Evolutionary conservation across 2,329 filamentous ascomycete species (phyloP), one percentile per base, ranked within the genome.

Genomic region (Leptographium radiaticola): DNA sequence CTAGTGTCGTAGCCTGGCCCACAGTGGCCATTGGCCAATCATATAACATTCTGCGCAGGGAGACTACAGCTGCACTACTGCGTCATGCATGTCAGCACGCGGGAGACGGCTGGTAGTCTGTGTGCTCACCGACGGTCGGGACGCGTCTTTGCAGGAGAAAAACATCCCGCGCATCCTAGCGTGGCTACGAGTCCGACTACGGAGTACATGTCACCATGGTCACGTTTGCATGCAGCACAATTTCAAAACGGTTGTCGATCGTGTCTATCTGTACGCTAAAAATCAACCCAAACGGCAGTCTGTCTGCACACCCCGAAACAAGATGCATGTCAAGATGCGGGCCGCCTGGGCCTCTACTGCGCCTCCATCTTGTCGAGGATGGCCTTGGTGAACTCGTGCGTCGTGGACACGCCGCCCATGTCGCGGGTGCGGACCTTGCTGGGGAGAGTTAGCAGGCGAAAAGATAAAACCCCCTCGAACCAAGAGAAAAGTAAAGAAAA

Each of bases 301-400:
- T 11, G 25, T 47, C 44, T 34, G 30, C 25, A 34, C 31, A 15
- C 31, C 44, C 13, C 44, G 15, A 34, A 33, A 47, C 43, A 36
- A 36, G 45, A 13, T 33, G 13, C 30, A 48, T n/a, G 45, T n/a
- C 45, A 36, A 9, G 45, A 18, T 20, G 9, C 30, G 12, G 31
- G 16, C 15, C 31, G 15, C 4, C 46, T 3, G 16, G n/a, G 25
- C 31, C 13, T n/a, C 30, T 51, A 51, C 50, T 52, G 42, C 33
- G 50, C 42, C 77, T 97, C 91, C 89, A 98, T 95, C 80, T 93
- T 88, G 76, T 90, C 82, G 67, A 98, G 79, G 67, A 98, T 87
- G 64, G 93, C 90, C 65, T 85, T 80, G 65, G 93, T 97, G 76
- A 97, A 98, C 71, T 97, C 84, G 73, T 96, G 83, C 59, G 91